Evolutionary conservation across 768 basidiomycete species (phyloP), one percentile per base, ranked within the genome.

Genomic region (Boletus reticulatus): DNA sequence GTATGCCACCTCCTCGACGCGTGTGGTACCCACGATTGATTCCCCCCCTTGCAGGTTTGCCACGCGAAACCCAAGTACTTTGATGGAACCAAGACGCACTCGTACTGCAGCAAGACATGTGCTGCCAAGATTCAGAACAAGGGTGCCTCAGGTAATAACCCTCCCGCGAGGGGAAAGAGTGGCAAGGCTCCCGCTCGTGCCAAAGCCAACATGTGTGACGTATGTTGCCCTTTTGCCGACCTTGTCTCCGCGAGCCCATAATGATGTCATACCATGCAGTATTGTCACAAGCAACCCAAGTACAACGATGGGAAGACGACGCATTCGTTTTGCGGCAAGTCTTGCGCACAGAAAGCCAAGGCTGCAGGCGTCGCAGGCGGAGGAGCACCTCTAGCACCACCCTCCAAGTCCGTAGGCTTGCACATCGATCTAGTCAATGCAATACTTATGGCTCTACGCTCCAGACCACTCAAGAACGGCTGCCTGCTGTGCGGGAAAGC

Each of bases 251-350:
- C 36, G 38, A 43, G 38, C 17, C n/a, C 20, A 9, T 19, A 47
- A 41, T 53, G 37, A 59, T 44, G 43, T 36, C 46, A 62, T 44
- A 20, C 42, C 19, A 24, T 42, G 16, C 60, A 87, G 85, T 78
- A 78, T 57, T 87, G 85, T 68, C 80, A 80, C 55, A 75, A 75
- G 56, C 78, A 82, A 39, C 84, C 85, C 39, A 87, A 84, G 61
- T 79, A 80, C 59, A 75, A 73, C 19, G 85, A 87, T 61, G 81
- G 82, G 16, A 78, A 75, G 10, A 78, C 77, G 49, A 80, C 76
- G 2, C 85, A 87, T 68, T 78, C 82, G 14, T 88, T 78, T 65
- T 87, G 85, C 62, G 72, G 84, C 63, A 87, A 83, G 62, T 77
- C 82, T 11, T 87, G 85, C 61, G 84, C 84, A 4, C 77, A 77